Percentiles rank a stretch among this genome's conserved stretches.
Evolutionary conservation across 345 rosid species (phyloP).

Genomic region (Luvunga scandens): DNA sequence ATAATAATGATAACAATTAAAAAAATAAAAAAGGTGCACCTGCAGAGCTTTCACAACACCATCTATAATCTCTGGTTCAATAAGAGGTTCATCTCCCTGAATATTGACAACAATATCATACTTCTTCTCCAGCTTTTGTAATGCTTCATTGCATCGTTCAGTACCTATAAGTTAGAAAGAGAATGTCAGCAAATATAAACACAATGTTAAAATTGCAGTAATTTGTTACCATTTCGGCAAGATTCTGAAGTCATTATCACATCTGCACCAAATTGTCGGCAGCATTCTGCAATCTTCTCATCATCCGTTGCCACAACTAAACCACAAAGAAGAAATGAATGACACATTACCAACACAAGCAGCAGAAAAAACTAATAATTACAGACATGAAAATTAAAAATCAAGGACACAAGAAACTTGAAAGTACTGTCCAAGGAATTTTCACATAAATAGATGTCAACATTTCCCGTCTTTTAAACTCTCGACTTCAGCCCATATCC

Average conservation of each 20-base stretch:
- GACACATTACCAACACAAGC: neutral
- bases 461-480: too few relatives aligned
- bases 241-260: slow-evolving; percentile 96
- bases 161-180: slow-evolving; percentile 46
- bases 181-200: slow-evolving; percentile 9
- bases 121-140: slow-evolving; percentile 76
- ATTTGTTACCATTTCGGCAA: slow-evolving; percentile 73
- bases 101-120: slow-evolving; percentile 91
- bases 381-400: neutral
- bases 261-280: slow-evolving; percentile 93
- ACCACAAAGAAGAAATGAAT: slow-evolving; percentile 7
- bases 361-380: neutral
- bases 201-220: neutral
- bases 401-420: neutral
- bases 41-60: slow-evolving; percentile 93
- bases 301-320: slow-evolving; percentile 97
- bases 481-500: neutral
- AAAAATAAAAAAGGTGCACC: slow-evolving; percentile 30
- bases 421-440: neutral
- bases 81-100: slow-evolving; percentile 96
- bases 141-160: slow-evolving; percentile 89
- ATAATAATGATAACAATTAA: neutral
- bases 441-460: neutral
- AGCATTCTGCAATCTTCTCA: slow-evolving; percentile 83
- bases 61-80: slow-evolving; percentile 92